Percentiles rank a stretch among this genome's conserved stretches.
phyloP scores from a whole-genome alignment of 495 filamentous ascomycete species.

The Gamarada debralockiae region DNA sequence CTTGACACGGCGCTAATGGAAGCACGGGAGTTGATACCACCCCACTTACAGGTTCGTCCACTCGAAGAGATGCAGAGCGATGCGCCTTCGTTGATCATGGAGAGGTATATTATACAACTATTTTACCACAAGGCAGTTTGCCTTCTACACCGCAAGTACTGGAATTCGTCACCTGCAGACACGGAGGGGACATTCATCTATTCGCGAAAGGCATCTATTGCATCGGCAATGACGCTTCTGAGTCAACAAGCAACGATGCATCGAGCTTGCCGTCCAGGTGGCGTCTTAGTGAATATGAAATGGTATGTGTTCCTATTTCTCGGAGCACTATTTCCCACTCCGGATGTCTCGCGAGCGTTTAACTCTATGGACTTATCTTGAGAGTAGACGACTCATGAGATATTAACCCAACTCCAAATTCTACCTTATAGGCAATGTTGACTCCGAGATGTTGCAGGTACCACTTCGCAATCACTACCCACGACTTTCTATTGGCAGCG shows the following conservation, averaged over 20 bases:
- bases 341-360: too few relatives aligned
- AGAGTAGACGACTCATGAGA: too few relatives aligned
- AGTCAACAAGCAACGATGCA: constrained; percentile 37
- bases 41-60: constrained; percentile 13
- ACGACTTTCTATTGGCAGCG: constrained; percentile 45
- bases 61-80: constrained; percentile 20
- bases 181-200: constrained; percentile 59
- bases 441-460: too few relatives aligned
- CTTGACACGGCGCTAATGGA: constrained; percentile 14
- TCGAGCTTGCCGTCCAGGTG: constrained; percentile 35
- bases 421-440: too few relatives aligned
- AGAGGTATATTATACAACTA: constrained; percentile 63
- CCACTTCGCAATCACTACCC: constrained; percentile 36
- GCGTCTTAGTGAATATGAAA: constrained; percentile 29
- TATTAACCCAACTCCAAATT: too few relatives aligned
- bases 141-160: constrained; percentile 59
- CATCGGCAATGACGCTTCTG: constrained; percentile 62
- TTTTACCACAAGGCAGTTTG: constrained; percentile 69
- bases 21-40: constrained; percentile 12
- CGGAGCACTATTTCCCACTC: too few relatives aligned
- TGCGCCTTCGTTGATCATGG: constrained; percentile 42
- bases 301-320: too few relatives aligned
- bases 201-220: constrained; percentile 64
- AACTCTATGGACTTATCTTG: too few relatives aligned
- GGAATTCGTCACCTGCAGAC: constrained; percentile 53